phyloP scores from a whole-genome alignment of 257 asterid species.

The Primulina tabacum region DNA sequence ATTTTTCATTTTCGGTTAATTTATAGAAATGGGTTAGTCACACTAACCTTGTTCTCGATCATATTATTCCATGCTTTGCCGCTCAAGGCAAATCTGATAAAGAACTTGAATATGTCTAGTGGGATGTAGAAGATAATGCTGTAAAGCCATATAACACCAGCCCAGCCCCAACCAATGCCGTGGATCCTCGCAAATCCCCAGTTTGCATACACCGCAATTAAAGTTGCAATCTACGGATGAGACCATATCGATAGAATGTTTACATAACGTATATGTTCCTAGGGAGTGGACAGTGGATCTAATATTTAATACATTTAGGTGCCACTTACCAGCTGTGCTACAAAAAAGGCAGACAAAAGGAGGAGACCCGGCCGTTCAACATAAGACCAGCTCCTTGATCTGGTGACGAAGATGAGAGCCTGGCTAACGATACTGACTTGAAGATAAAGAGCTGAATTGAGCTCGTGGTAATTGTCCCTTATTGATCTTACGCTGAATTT shows the following conservation, averaged over 20 bases:
- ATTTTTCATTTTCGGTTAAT: not conserved
- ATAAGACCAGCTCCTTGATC: slow-evolving; percentile 59
- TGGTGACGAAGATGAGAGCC: slow-evolving; percentile 60
- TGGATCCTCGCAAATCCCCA: slow-evolving; percentile 52
- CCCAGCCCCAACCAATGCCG: slow-evolving; percentile 66
- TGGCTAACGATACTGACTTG: slow-evolving; percentile 66
- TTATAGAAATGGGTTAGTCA: not conserved
- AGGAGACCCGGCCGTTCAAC: slow-evolving; percentile 52
- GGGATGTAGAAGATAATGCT: slow-evolving; percentile 45
- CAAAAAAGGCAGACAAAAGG: slow-evolving; percentile 40
- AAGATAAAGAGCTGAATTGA: slow-evolving; percentile 51
- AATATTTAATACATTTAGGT: not conserved
- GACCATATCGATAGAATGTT: not conserved
- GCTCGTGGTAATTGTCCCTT: slow-evolving; percentile 32
- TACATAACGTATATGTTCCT: not conserved
- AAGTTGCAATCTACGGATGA: slow-evolving; percentile 41
- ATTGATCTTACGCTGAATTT: slow-evolving; percentile 43
- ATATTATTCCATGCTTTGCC: slow-evolving; percentile 55
- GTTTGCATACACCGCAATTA: slow-evolving; percentile 45
- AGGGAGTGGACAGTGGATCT: not conserved
- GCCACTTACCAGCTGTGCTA: slow-evolving; percentile 46
- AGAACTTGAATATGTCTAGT: slow-evolving; percentile 50
- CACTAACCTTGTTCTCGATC: slow-evolving; percentile 41
- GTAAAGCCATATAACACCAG: slow-evolving; percentile 53
- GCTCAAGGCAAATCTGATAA: slow-evolving; percentile 35